Evolutionary conservation across 2,329 filamentous ascomycete genomes (phyloP).

Genomic region (Didymella pomorum): DNA sequence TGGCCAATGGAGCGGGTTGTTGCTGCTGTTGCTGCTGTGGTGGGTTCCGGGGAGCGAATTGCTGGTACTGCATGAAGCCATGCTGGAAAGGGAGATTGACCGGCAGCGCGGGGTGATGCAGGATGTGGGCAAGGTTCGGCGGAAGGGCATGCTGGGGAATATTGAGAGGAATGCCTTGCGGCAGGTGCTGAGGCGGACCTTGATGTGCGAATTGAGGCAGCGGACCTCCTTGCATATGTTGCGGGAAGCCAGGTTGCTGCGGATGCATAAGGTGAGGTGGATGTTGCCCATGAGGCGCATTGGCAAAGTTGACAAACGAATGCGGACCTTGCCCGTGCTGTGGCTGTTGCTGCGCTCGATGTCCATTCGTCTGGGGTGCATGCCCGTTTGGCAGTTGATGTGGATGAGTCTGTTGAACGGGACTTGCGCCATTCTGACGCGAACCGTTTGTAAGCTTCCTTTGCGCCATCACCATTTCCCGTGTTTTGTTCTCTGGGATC

Average conservation of each 20-base stretch:
- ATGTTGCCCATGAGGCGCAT: conserved; percentile 57
- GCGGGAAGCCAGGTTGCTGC: conserved; percentile 9
- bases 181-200: conserved; percentile 13
- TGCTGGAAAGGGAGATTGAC: conserved; percentile 21
- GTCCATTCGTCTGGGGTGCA: conserved; percentile 33
- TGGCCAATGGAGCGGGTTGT: conserved; percentile 62
- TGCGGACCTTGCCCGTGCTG: conserved; percentile 47
- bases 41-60: conserved; percentile 33
- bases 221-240: conserved; percentile 12
- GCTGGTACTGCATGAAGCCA: conserved; percentile 24
- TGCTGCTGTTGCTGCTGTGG: conserved; percentile 53
- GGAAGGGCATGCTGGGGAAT: conserved; percentile 24
- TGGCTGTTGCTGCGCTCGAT: conserved; percentile 21
- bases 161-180: conserved; percentile 17
- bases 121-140: conserved; percentile 32
- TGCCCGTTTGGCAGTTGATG: conserved; percentile 31
- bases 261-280: conserved; percentile 23
- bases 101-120: conserved; percentile 19
- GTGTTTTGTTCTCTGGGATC: conserved; percentile 65
- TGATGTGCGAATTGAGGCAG: conserved; percentile 15
- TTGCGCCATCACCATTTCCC: conserved; percentile 46
- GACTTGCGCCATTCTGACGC: conserved; percentile 44
- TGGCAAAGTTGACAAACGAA: conserved; percentile 60
- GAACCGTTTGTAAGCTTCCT: conserved; percentile 75
- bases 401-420: conserved; percentile 27